Percentiles rank a stretch among this genome's conserved stretches.
phyloP scores from a whole-genome alignment of 805 yeast species.

The Jamesozyma hellenica region DNA sequence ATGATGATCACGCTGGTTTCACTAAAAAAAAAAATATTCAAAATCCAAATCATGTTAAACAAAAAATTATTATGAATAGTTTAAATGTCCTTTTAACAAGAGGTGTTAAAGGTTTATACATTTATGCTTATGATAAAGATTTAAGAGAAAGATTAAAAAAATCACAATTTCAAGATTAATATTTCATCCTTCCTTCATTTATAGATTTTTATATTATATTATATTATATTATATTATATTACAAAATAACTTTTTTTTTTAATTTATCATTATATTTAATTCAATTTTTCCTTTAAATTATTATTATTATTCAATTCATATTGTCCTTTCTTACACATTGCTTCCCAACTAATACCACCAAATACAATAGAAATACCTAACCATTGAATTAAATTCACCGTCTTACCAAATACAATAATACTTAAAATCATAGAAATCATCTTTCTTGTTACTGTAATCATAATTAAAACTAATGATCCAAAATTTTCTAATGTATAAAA shows the following conservation, averaged over 20 bases:
- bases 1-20: constrained; percentile 40
- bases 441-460: constrained; percentile 92
- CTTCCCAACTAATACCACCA: constrained; percentile 77
- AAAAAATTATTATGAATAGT: constrained; percentile 35
- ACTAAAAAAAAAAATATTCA: constrained; percentile 33
- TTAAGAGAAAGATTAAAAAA: constrained; percentile 28
- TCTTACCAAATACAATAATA: constrained; percentile 80
- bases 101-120: constrained; percentile 36
- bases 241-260: too few relatives aligned
- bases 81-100: constrained; percentile 38
- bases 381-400: constrained; percentile 58
- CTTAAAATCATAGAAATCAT: constrained; percentile 91
- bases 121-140: constrained; percentile 35
- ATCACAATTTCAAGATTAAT: constrained; percentile 4
- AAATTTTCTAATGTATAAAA: constrained; percentile 74
- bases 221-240: not conserved
- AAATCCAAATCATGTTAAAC: constrained; percentile 30
- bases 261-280: not conserved
- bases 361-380: constrained; percentile 70
- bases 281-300: not conserved
- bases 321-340: constrained; percentile 35
- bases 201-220: not conserved
- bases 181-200: too few relatives aligned
- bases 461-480: constrained; percentile 76
- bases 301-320: too few relatives aligned